Percentiles rank a stretch among this genome's conserved stretches.
phyloP scores from a whole-genome alignment of 805 yeast species.

The Candida incommunis region DNA sequence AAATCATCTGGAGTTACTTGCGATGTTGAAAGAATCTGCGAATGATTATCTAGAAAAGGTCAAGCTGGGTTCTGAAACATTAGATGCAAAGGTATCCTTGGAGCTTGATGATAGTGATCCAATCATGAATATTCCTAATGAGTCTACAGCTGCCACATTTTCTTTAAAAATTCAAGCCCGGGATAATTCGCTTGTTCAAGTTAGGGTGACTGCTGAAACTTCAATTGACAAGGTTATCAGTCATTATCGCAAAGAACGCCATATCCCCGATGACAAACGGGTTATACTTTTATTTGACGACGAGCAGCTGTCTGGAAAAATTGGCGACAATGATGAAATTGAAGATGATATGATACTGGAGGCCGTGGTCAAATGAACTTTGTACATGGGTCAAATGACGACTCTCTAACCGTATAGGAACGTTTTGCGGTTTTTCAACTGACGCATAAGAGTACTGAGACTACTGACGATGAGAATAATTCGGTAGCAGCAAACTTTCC shows the following conservation, averaged over 20 bases:
- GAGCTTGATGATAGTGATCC: not conserved
- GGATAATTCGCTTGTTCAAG: not conserved
- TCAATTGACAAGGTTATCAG: not conserved
- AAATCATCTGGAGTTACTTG: not conserved
- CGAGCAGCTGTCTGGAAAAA: not conserved
- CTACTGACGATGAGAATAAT: too few relatives aligned
- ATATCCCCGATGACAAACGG: not conserved
- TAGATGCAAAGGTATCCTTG: not conserved
- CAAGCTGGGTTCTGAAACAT: too few relatives aligned
- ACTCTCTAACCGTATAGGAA: too few relatives aligned
- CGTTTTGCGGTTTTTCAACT: too few relatives aligned
- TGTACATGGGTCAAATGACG: too few relatives aligned
- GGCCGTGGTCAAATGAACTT: too few relatives aligned
- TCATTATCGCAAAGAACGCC: not conserved
- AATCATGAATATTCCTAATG: not conserved
- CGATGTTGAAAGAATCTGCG: not conserved
- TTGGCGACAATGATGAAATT: not conserved
- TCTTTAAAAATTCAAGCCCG: not conserved
- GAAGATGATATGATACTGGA: not conserved
- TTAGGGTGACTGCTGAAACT: not conserved
- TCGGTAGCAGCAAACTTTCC: too few relatives aligned
- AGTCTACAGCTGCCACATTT: not conserved
- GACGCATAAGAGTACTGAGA: too few relatives aligned
- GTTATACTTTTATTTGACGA: not conserved
- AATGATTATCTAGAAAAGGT: not conserved